phyloP scores from a whole-genome alignment of 129 eudicot genomes.

The Centella asiatica region DNA sequence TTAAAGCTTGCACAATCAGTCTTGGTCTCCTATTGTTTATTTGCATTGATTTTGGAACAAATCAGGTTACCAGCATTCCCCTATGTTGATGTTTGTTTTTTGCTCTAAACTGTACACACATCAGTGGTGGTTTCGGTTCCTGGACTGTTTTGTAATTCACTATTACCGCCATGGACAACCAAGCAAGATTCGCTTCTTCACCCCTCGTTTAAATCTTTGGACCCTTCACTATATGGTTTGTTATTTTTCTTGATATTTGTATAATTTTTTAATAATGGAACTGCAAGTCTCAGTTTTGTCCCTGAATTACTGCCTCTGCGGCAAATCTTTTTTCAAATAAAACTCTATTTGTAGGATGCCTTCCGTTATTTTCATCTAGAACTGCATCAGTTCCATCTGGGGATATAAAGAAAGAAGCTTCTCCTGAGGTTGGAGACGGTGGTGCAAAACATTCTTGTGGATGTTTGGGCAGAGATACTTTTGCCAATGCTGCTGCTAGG shows the following conservation, averaged over 20 bases:
- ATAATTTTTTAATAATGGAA: neutral
- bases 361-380: slow-evolving; percentile 35
- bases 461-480: slow-evolving; percentile 75
- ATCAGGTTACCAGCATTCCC: neutral
- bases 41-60: slow-evolving; percentile 9
- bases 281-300: neutral
- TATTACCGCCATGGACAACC: slow-evolving; percentile 29
- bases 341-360: slow-evolving; percentile 37
- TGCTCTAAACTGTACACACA: slow-evolving; percentile 25
- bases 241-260: neutral
- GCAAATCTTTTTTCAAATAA: neutral
- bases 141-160: slow-evolving; percentile 16
- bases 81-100: slow-evolving; percentile 14
- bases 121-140: slow-evolving; percentile 33
- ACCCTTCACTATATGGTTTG: slow-evolving; percentile 35
- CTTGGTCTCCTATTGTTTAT: neutral
- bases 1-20: neutral
- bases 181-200: slow-evolving; percentile 17
- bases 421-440: slow-evolving; percentile 31
- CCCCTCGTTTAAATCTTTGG: slow-evolving; percentile 21
- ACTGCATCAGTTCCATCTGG: slow-evolving; percentile 31
- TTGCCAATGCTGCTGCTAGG: slow-evolving; percentile 93
- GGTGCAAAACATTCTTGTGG: slow-evolving; percentile 51
- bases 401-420: slow-evolving; percentile 33
- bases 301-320: neutral